Evolutionary conservation across 306 rosid genomes (phyloP), one percentile per base, ranked within the genome.

Genomic region (Myrica gale): DNA sequence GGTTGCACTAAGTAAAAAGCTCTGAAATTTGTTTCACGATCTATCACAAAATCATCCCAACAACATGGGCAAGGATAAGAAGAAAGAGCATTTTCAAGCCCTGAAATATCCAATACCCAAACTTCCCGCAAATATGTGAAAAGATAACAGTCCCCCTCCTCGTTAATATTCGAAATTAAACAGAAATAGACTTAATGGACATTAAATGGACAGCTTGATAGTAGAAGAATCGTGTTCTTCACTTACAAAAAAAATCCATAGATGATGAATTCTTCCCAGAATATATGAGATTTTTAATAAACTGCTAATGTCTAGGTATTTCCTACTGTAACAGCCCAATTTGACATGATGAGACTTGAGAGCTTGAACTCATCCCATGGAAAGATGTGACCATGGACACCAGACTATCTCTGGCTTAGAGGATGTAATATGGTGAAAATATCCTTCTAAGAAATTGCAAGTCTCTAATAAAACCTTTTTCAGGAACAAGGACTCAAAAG

Each of bases 331-430:
- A 55, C 61, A 55, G 45, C 68, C 32, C 44, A 17, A 42, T 17
- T 66, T 66, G 32, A 66, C 23, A 43, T 4, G 16, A 41, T 17
- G 21, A 3, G 47, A 17, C 26, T 41, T n/a, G 51, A 41, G 4
- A 66, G 19, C 23, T 42, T 66, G 70, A 66, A 66, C 13, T 66
- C 17, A 66, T 16, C 50, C 50, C 47, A n/a, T n/a, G 70, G 50
- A 20, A 42, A 41, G 32, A 16, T 7, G 23, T 41, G 26, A 65
- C 23, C 26, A 41, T 17, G 50, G 50, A 41, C 47, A 41, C 50
- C 23, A 65, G 39, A 63, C 9, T 61, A 12, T 63, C 21, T 15
- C 48, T 1, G 7, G 47, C 3, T 39, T 16, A 0, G 3, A 62
- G 46, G 43, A 1, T 17, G 41, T 65, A 17, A 15, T 17, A 39